These are phyloP conservation scores for Kwoniella shandongensis DNA, from an alignment of 768 basidiomycete genomes.

Conservation along the genomic window DNA sequence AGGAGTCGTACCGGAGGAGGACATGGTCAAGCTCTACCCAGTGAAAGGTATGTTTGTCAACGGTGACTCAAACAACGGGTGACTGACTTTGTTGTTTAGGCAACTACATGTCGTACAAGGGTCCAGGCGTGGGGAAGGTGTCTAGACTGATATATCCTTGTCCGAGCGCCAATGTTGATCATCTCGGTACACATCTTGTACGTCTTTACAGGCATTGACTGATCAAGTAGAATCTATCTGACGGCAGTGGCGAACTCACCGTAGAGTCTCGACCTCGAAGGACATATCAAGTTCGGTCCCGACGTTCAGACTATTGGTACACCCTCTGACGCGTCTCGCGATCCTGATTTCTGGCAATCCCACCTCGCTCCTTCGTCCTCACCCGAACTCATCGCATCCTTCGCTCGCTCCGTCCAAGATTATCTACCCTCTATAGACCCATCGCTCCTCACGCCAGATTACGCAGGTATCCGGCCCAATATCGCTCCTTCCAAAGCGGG, in stretches of 20 bases:
- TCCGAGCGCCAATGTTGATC: slow-evolving; percentile 68
- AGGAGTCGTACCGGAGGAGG: slow-evolving; percentile 30
- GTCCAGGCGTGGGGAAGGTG: slow-evolving; percentile 68
- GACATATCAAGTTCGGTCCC: slow-evolving; percentile 86
- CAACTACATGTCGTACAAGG: slow-evolving; percentile 82
- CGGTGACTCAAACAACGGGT: neutral
- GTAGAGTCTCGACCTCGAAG: slow-evolving; percentile 67
- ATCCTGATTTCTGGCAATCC: slow-evolving; percentile 30
- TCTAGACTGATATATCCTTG: slow-evolving; percentile 87
- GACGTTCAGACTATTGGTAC: slow-evolving; percentile 80
- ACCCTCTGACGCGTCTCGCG: slow-evolving; percentile 48
- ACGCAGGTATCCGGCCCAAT: slow-evolving; percentile 67
- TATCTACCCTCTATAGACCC: slow-evolving; percentile 48
- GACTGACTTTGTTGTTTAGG: slow-evolving; percentile 27
- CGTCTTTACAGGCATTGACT: slow-evolving; percentile 1
- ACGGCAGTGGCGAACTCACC: too few relatives aligned
- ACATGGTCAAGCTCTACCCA: slow-evolving; percentile 29
- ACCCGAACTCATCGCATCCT: slow-evolving; percentile 55
- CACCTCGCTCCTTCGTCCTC: slow-evolving; percentile 28
- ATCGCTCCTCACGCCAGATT: slow-evolving; percentile 36
- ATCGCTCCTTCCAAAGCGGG: slow-evolving; percentile 69
- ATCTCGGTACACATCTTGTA: slow-evolving; percentile 81
- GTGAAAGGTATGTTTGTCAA: slow-evolving; percentile 38
- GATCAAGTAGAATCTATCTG: neutral
- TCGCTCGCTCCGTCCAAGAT: slow-evolving; percentile 65